phyloP scores from a whole-genome alignment of 176 grass and related monocot species.

The Elymus sibiricus region DNA sequence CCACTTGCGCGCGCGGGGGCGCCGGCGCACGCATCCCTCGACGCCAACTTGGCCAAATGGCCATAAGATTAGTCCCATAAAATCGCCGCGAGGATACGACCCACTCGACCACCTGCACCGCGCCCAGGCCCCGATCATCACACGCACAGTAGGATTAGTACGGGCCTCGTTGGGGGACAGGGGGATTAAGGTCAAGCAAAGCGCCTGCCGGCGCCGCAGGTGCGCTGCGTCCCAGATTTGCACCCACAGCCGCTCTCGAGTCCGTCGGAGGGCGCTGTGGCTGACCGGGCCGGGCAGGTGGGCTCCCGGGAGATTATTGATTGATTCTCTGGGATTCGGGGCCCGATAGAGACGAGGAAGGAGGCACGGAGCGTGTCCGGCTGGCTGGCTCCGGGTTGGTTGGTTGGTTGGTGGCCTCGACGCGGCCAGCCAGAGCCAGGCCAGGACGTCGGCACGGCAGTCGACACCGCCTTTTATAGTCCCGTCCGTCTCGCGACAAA shows the following conservation, averaged over 20 bases:
- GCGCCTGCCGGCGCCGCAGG: neutral
- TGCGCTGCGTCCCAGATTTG: neutral
- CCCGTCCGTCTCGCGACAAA: neutral
- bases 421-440: neutral
- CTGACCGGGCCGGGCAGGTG: neutral
- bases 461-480: neutral
- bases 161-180: neutral
- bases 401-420: neutral
- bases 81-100: neutral
- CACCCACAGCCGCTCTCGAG: too few species aligned
- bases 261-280: too few species aligned
- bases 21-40: neutral
- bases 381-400: conserved; percentile 12
- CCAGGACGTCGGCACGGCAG: neutral
- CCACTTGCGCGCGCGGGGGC: neutral
- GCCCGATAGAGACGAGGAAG: neutral
- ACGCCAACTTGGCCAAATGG: neutral
- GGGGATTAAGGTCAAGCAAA: neutral
- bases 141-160: neutral
- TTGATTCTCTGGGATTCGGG: conserved; percentile 17
- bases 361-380: neutral
- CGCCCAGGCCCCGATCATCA: too few species aligned
- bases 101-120: neutral
- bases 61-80: neutral
- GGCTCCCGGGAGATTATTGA: neutral